Conservation (phyloP, 306 rosid species). For the Oemleria cerasiformis region DNA sequence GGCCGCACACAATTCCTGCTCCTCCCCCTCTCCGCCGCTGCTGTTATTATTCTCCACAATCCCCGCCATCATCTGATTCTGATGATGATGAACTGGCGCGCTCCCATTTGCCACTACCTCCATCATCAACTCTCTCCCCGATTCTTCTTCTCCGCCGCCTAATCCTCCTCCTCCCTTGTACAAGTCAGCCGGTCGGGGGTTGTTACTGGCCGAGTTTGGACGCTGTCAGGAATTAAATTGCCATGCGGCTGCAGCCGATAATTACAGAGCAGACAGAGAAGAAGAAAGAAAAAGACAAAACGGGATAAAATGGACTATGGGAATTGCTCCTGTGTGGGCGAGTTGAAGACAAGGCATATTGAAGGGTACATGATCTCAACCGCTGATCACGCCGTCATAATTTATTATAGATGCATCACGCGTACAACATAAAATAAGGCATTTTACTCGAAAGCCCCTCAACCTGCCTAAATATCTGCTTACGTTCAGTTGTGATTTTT, state of each 20-base stretch:
- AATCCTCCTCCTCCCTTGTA: conserved; percentile 8
- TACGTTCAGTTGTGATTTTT: too few species aligned
- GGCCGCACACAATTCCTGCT: conserved; percentile 1
- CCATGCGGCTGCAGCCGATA: background rate
- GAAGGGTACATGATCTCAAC: background rate
- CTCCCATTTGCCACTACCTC: conserved; percentile 15
- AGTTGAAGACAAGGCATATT: background rate
- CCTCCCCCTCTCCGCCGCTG: conserved; percentile 50
- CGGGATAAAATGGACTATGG: background rate
- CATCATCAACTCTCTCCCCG: conserved; percentile 25
- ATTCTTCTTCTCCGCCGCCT: conserved; percentile 8
- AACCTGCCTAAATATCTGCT: too few species aligned
- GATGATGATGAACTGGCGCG: background rate
- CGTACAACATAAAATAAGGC: too few species aligned
- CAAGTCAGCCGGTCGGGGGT: conserved; percentile 6
- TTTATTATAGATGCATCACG: too few species aligned
- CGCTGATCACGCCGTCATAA: background rate
- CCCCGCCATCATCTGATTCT: conserved; percentile 40
- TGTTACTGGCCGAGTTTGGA: background rate
- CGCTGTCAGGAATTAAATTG: background rate
- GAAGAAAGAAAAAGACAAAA: background rate
- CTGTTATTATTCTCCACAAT: conserved; percentile 47
- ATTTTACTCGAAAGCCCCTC: too few species aligned
- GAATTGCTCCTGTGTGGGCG: background rate
- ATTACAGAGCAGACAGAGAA: background rate